These are phyloP conservation scores for Fusarium annulatum DNA, from an alignment of 2,329 filamentous ascomycete species.

Conservation along the genomic window DNA sequence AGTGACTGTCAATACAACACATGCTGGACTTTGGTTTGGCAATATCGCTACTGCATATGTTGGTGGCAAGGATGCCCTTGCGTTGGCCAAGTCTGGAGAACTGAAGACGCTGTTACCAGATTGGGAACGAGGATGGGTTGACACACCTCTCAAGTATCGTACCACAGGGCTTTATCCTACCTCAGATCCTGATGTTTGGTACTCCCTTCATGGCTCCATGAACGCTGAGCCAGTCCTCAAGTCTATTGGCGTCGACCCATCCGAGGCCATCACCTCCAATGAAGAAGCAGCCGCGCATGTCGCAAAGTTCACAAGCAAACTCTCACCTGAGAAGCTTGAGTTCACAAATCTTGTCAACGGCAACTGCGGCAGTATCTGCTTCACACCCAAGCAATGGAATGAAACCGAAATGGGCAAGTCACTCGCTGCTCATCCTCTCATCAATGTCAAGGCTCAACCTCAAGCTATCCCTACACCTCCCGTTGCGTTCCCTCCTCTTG, in stretches of 20 bases:
- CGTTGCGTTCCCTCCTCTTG: not conserved
- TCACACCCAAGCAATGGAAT: slow-evolving; percentile 24
- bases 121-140: slow-evolving; percentile 24
- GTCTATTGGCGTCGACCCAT: slow-evolving; percentile 55
- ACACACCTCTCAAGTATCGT: slow-evolving; percentile 20
- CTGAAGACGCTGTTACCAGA: not conserved
- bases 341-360: slow-evolving; percentile 12
- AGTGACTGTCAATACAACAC: slow-evolving; percentile 13
- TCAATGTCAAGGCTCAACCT: slow-evolving; percentile 5
- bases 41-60: slow-evolving; percentile 21
- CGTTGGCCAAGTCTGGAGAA: not conserved
- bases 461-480: slow-evolving; percentile 14
- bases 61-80: not conserved
- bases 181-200: slow-evolving; percentile 57
- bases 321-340: slow-evolving; percentile 35
- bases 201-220: slow-evolving; percentile 63
- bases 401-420: slow-evolving; percentile 28
- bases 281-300: slow-evolving; percentile 42
- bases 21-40: slow-evolving; percentile 12
- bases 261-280: slow-evolving; percentile 25
- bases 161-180: slow-evolving; percentile 58
- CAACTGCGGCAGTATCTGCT: slow-evolving; percentile 10
- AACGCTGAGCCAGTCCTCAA: slow-evolving; percentile 57
- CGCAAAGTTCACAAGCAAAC: slow-evolving; percentile 29
- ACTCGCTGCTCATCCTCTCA: slow-evolving; percentile 3